Percentiles rank a stretch among this genome's conserved stretches.
phyloP scores from a whole-genome alignment of 805 yeast genomes.

The Barnettozyma vustinii region DNA sequence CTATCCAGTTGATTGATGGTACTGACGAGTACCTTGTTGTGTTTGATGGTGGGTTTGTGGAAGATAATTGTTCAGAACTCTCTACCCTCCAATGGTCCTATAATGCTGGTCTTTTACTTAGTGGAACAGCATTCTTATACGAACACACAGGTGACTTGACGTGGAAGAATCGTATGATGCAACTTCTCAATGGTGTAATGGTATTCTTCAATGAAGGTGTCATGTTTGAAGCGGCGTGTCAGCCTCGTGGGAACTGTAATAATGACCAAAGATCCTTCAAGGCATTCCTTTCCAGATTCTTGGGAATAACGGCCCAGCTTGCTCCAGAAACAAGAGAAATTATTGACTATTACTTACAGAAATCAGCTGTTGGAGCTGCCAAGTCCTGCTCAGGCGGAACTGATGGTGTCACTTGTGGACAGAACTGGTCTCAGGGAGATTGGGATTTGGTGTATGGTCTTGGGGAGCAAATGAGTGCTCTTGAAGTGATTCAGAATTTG shows the following conservation, averaged over 20 bases:
- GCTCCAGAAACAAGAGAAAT: conserved; percentile 45
- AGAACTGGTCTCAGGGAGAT: conserved; percentile 61
- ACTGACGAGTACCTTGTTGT: conserved; percentile 32
- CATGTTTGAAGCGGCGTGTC: conserved; percentile 84
- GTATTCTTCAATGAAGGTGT: conserved; percentile 52
- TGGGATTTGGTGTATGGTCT: conserved; percentile 78
- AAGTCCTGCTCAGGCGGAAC: conserved; percentile 79
- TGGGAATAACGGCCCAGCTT: conserved; percentile 69
- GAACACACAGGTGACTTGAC: conserved; percentile 58
- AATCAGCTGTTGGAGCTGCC: conserved; percentile 71
- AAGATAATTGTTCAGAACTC: conserved; percentile 54
- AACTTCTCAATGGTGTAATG: conserved; percentile 47
- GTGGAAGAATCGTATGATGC: conserved; percentile 62
- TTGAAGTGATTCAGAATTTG: conserved; percentile 53
- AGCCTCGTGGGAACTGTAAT: conserved; percentile 55
- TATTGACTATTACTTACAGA: conserved; percentile 31
- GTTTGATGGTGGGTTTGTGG: conserved; percentile 64
- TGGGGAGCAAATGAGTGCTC: conserved; percentile 87
- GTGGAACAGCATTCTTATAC: conserved; percentile 79
- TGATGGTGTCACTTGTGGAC: conserved; percentile 87
- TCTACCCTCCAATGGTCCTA: conserved; percentile 75
- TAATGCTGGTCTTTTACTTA: conserved; percentile 72
- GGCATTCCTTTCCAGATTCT: conserved; percentile 70
- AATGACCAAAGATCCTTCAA: conserved; percentile 91
- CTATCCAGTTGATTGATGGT: conserved; percentile 32